Evolutionary conservation across 169 alveolate species (phyloP), one percentile per base, ranked within the genome.

Genomic region (Plasmodium billcollinsi): DNA sequence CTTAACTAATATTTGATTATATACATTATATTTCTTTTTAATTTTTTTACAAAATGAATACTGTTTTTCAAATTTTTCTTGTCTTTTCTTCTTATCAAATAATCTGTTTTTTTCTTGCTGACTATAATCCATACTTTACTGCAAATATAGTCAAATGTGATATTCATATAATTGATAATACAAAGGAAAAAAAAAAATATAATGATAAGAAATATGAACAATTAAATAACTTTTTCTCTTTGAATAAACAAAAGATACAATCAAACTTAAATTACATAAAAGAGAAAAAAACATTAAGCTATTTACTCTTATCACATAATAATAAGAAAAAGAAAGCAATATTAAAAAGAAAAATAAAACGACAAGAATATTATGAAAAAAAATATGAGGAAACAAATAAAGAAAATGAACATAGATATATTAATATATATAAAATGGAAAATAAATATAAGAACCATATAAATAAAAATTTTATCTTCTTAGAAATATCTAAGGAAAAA

Each of bases 141-240:
- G 18, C 62, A 18, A 63, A n/a, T 24, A 14, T 63, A 49, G 78
- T 39, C 11, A 78, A 65, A 12, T 78, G 89, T 45, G 63, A 78
- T 26, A 52, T 66, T 15, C 71, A n/a, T 50, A 49, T 78, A 8
- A 26, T 43, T 12, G 20, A 43, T 15, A 66, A 65, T 2, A 56
- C 49, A 7, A 52, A 20, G 8, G 11, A 21, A 7, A 50, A 20
- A 7, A 6, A 45, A 9, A 39, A 39, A 9, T 0, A 39, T 39
- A 39, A 39, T 5, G 15, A 33, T 26, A 2, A 66, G 43, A 66
- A 56, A 18, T 56, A 56, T 14, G 21, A 0, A 12, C 33, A 56
- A 56, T 56, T 56, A 14, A 15, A 14, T 56, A 18, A 56, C 24
- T 0, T 56, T 56, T 2, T 14, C 24, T 56, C 65, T 18, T 56